Evolutionary conservation across 2,329 filamentous ascomycete species (phyloP).

Genomic region (Sporothrix protearum): DNA sequence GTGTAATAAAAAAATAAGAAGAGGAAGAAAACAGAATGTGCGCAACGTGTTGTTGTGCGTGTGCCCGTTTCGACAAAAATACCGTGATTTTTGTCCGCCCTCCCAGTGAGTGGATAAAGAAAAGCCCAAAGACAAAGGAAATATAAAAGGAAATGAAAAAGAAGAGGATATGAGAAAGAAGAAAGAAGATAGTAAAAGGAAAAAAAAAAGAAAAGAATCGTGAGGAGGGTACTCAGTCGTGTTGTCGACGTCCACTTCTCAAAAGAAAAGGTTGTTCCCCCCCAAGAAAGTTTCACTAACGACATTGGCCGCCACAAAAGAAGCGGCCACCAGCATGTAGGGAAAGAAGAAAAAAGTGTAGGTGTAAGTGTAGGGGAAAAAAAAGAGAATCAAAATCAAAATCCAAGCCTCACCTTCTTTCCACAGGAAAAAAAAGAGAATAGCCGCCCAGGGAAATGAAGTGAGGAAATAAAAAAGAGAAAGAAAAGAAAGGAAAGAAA

Average conservation of each 20-base stretch:
- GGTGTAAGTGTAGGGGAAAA: no score
- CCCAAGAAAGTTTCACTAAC: no score
- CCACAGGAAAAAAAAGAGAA: conserved; percentile 6
- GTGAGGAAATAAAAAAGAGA: not conserved
- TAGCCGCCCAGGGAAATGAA: not conserved
- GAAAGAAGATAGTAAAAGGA: not conserved
- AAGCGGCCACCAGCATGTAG: not conserved
- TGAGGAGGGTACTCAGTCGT: not conserved
- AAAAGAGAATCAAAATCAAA: not conserved
- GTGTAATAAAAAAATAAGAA: not conserved
- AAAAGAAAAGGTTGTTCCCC: not conserved
- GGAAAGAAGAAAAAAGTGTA: not conserved
- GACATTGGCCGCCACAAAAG: not conserved
- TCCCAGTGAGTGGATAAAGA: no score
- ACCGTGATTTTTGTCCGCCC: not conserved
- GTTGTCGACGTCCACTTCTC: not conserved
- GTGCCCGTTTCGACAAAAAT: not conserved
- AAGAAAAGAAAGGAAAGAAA: not conserved
- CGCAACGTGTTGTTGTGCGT: not conserved
- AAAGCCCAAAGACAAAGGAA: conserved; percentile 2
- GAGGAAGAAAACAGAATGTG: not conserved
- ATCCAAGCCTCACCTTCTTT: not conserved
- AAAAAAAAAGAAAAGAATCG: no score
- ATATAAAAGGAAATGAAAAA: not conserved
- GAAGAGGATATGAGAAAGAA: not conserved